phyloP scores from a whole-genome alignment of 768 basidiomycete species.

The Hypholoma fasciculare region DNA sequence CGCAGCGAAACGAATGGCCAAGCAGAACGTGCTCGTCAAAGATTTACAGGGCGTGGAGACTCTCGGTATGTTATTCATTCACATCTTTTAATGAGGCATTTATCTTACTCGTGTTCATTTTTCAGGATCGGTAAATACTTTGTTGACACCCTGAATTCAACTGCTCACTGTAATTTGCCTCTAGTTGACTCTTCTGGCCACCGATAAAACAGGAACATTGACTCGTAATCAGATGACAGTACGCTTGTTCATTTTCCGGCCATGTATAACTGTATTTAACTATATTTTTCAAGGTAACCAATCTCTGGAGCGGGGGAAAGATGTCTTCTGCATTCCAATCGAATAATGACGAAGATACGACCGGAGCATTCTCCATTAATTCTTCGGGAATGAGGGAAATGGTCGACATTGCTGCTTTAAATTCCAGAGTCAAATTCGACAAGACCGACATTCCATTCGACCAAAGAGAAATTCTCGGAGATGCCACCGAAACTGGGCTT shows the following conservation, averaged over 20 bases:
- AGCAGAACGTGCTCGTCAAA: conserved; percentile 71
- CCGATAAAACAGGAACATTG: conserved; percentile 72
- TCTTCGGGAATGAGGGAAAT: conserved; percentile 65
- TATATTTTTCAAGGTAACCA: conserved; percentile 45
- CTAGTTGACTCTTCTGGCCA: conserved; percentile 66
- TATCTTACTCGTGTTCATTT: conserved; percentile 35
- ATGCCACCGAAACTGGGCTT: conserved; percentile 77
- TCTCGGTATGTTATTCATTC: conserved; percentile 44
- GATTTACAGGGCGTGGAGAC: conserved; percentile 75
- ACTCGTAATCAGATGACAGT: conserved; percentile 76
- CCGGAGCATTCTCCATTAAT: conserved; percentile 46
- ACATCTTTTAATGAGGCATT: background rate
- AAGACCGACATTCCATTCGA: conserved; percentile 61
- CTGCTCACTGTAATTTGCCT: conserved; percentile 10
- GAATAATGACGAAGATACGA: conserved; percentile 64
- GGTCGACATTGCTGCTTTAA: conserved; percentile 63
- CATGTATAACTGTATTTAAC: background rate
- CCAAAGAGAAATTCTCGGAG: conserved; percentile 61
- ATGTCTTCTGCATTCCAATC: conserved; percentile 74
- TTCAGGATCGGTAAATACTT: conserved; percentile 39
- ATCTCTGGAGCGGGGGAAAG: conserved; percentile 60
- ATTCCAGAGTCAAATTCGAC: conserved; percentile 73
- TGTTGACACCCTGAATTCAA: background rate
- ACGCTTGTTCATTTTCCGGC: conserved; percentile 5
- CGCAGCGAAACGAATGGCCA: conserved; percentile 71